Evolutionary conservation across 306 rosid species (phyloP).

Genomic region (Echinosophora koreensis): DNA sequence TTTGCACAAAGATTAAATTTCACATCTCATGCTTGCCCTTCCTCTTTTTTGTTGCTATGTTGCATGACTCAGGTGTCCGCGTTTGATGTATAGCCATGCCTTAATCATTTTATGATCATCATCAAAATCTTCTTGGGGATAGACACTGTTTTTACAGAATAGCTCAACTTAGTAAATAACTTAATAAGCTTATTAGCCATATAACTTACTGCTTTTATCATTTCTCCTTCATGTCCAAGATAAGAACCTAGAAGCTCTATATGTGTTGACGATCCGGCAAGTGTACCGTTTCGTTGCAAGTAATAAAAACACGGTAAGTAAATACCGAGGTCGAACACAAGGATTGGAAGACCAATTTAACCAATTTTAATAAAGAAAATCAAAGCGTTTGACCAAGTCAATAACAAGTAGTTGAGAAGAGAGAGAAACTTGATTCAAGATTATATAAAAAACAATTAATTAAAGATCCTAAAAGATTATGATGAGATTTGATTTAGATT

Average conservation of each 20-base stretch:
- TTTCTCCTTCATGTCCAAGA: neutral
- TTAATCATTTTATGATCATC: neutral
- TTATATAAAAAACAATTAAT: no score
- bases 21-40: neutral
- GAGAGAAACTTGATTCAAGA: no score
- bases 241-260: conserved; percentile 24
- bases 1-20: neutral
- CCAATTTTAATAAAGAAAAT: no score
- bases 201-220: conserved; percentile 22
- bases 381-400: no score
- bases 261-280: no score
- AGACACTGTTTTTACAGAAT: neutral
- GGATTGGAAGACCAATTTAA: no score
- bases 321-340: no score
- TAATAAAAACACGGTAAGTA: no score
- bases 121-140: conserved; percentile 3
- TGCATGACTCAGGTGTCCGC: neutral
- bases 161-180: conserved; percentile 9
- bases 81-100: conserved; percentile 14
- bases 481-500: no score
- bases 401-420: no score
- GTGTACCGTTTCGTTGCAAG: no score
- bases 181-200: neutral
- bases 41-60: conserved; percentile 20
- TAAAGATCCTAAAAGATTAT: no score